Evolutionary conservation across 192 early-diverging fungal species (phyloP).

Genomic region (Linnemannia hyalina): DNA sequence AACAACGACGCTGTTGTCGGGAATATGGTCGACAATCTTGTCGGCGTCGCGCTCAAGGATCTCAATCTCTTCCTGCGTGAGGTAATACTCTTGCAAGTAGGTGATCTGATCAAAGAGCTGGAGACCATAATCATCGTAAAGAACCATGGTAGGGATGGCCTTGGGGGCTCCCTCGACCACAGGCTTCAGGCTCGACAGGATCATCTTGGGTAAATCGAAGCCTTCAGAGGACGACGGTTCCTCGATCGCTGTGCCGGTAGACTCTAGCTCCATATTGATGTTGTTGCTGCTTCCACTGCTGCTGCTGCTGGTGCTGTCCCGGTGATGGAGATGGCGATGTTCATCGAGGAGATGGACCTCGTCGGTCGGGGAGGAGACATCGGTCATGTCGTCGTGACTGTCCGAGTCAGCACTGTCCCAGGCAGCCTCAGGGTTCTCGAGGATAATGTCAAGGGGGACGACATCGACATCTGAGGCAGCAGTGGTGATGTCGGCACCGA

Average conservation of each 20-base stretch:
- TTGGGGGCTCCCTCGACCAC: slow-evolving; percentile 35
- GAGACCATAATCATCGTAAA: slow-evolving; percentile 88
- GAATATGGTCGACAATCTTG: slow-evolving; percentile 73
- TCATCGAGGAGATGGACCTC: not conserved
- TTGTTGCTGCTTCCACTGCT: slow-evolving; percentile 17
- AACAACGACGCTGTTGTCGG: slow-evolving; percentile 78
- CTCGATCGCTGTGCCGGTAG: not conserved
- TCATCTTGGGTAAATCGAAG: slow-evolving; percentile 39
- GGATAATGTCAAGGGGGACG: not conserved
- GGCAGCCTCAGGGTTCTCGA: slow-evolving; percentile 13
- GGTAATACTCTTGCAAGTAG: slow-evolving; percentile 87
- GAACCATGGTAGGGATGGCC: slow-evolving; percentile 85
- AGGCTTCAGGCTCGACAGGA: slow-evolving; percentile 46
- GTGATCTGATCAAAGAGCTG: slow-evolving; percentile 94
- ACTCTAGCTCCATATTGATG: not conserved
- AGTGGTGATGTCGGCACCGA: not conserved
- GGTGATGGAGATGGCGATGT: not conserved
- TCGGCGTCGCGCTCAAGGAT: slow-evolving; percentile 75
- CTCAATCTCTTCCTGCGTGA: slow-evolving; percentile 89
- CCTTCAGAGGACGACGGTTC: not conserved
- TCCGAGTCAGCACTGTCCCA: slow-evolving; percentile 30
- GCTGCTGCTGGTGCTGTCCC: not conserved
- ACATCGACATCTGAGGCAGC: slow-evolving; percentile 8
- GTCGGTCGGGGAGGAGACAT: slow-evolving; percentile 9
- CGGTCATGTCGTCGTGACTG: slow-evolving; percentile 28